These are phyloP conservation scores for Colletotrichum eleusines DNA, from an alignment of 2,329 filamentous ascomycete genomes.

Conservation along the genomic window DNA sequence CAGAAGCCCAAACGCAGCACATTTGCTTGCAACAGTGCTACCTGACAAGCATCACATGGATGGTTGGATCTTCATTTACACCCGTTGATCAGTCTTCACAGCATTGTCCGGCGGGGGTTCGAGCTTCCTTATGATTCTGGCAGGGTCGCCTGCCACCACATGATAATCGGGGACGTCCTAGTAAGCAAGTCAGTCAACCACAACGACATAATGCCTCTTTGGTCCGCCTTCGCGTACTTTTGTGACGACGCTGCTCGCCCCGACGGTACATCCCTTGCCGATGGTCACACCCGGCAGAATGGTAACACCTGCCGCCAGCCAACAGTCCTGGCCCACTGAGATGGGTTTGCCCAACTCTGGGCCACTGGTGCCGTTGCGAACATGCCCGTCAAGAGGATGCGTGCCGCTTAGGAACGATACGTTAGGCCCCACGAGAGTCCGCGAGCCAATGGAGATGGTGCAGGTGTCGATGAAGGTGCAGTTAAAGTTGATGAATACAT, in stretches of 20 bases:
- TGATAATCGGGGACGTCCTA: slow-evolving; percentile 70
- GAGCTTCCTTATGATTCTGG: slow-evolving; percentile 64
- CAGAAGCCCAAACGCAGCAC: too few species aligned
- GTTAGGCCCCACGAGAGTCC: slow-evolving; percentile 83
- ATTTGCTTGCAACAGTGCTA: too few species aligned
- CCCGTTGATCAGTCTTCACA: not conserved
- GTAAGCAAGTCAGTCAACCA: not conserved
- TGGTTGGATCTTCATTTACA: not conserved
- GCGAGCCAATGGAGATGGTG: slow-evolving; percentile 77
- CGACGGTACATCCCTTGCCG: slow-evolving; percentile 78
- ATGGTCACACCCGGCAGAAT: slow-evolving; percentile 85
- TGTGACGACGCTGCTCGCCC: slow-evolving; percentile 85
- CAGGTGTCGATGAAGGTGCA: slow-evolving; percentile 83
- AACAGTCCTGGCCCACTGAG: slow-evolving; percentile 82
- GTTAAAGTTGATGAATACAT: slow-evolving; percentile 81
- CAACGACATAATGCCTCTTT: not conserved
- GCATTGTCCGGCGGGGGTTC: not conserved
- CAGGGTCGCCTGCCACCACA: slow-evolving; percentile 77
- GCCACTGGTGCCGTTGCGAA: slow-evolving; percentile 80
- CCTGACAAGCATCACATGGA: too few species aligned
- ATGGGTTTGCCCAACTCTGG: slow-evolving; percentile 82
- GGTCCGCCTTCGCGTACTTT: slow-evolving; percentile 56
- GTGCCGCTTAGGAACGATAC: slow-evolving; percentile 79
- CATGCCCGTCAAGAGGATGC: slow-evolving; percentile 80
- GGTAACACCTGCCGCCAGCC: slow-evolving; percentile 78